phyloP scores from a whole-genome alignment of 768 basidiomycete genomes.

The Floccularia luteovirens region DNA sequence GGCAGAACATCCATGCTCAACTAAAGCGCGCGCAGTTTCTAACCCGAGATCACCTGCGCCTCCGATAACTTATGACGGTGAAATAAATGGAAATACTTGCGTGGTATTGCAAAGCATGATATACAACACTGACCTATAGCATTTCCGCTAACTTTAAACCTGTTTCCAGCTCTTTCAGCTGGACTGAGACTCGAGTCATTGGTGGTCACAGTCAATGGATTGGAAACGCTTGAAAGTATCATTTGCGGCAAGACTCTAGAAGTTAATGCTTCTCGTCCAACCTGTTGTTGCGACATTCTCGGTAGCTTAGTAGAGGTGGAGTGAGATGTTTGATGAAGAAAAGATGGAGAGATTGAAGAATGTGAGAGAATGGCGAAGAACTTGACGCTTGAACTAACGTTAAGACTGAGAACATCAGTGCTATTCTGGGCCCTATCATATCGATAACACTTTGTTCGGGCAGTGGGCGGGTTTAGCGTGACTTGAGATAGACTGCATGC shows the following conservation, averaged over 20 bases:
- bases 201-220: constrained; percentile 10
- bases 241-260: background rate
- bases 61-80: constrained; percentile 26
- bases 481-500: too few species aligned
- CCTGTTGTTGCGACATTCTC: background rate
- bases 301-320: too few species aligned
- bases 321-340: too few species aligned
- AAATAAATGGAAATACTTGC: constrained; percentile 3
- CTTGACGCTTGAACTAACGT: too few species aligned
- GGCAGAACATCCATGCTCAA: constrained; percentile 34
- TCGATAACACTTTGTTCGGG: too few species aligned
- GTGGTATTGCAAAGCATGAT: background rate
- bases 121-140: constrained; percentile 19
- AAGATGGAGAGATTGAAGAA: too few species aligned
- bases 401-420: too few species aligned
- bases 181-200: constrained; percentile 9
- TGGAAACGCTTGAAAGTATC: constrained; percentile 10
- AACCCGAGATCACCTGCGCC: constrained; percentile 32
- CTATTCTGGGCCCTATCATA: too few species aligned
- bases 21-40: constrained; percentile 26
- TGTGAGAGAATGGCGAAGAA: too few species aligned
- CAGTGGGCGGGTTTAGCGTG: too few species aligned
- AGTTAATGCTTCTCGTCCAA: background rate
- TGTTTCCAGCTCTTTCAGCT: constrained; percentile 16
- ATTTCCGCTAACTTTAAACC: constrained; percentile 31